phyloP scores from a whole-genome alignment of 73 alveolate species.

The Durusdinium trenchii region DNA sequence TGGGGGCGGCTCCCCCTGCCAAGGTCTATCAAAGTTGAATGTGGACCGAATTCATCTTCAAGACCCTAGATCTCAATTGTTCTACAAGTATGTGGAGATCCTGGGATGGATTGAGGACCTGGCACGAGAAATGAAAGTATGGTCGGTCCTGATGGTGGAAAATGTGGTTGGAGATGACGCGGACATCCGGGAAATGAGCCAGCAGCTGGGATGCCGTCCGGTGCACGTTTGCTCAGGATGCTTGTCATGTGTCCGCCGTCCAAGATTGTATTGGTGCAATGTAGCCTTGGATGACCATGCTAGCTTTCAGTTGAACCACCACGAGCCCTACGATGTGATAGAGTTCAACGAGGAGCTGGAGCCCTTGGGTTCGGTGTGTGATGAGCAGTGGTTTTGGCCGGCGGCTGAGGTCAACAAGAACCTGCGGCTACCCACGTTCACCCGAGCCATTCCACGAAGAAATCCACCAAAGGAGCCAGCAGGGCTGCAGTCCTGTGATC shows the following conservation, averaged over 20 bases:
- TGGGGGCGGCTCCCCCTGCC: conserved; percentile 32
- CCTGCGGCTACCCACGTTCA: conserved; percentile 13
- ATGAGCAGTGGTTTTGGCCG: background rate
- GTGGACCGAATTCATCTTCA: background rate
- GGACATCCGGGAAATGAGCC: background rate
- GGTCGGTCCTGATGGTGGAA: background rate
- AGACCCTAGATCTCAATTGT: background rate
- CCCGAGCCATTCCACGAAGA: background rate
- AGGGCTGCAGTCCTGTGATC: background rate
- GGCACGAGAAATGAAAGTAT: background rate
- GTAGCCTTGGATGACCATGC: background rate
- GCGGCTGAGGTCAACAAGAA: background rate
- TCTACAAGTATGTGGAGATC: background rate
- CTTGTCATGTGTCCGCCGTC: background rate
- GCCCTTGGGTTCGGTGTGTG: background rate
- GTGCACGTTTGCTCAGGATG: background rate
- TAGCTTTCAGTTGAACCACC: background rate
- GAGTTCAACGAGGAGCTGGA: background rate
- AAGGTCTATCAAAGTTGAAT: background rate
- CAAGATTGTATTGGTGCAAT: background rate
- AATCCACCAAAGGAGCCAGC: background rate
- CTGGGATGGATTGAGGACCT: background rate
- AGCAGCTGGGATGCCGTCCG: background rate
- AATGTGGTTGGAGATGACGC: background rate
- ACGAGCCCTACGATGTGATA: background rate